These are phyloP conservation scores for Gossypium thurberi DNA, from an alignment of 345 rosid genomes.

Conservation along the genomic window DNA sequence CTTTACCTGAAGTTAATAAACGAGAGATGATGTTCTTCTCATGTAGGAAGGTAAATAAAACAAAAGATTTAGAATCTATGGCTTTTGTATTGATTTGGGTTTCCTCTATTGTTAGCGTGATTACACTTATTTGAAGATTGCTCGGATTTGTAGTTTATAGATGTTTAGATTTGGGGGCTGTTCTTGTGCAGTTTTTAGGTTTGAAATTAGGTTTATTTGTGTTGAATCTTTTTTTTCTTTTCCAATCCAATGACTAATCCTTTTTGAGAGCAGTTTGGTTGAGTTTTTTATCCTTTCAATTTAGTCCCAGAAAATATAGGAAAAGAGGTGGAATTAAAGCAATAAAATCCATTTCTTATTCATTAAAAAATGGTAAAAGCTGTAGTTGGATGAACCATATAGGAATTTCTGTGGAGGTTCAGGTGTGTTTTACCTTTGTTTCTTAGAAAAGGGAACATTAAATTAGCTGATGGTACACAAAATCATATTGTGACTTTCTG, in stretches of 20 bases:
- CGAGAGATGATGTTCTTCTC: neutral
- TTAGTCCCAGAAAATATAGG: neutral
- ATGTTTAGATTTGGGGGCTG: neutral
- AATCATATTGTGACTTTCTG: neutral
- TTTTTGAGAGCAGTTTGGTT: neutral
- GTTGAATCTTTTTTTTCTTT: neutral
- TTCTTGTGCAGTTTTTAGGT: neutral
- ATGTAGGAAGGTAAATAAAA: neutral
- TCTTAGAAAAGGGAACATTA: neutral
- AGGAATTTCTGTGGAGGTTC: constrained; percentile 1
- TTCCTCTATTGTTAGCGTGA: neutral
- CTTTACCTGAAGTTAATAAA: neutral
- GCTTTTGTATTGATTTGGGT: neutral
- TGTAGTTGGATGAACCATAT: neutral
- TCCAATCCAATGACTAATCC: neutral
- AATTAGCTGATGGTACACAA: neutral
- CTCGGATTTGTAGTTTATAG: neutral
- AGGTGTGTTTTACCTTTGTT: neutral
- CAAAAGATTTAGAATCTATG: neutral
- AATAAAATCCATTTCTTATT: constrained; percentile 8
- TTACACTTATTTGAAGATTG: neutral
- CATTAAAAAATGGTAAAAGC: neutral
- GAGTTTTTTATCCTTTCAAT: constrained; percentile 2
- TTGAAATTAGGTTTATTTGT: constrained; percentile 4
- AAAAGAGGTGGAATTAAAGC: neutral